Percentiles rank a stretch among this genome's conserved stretches.
phyloP scores from a whole-genome alignment of 2,329 filamentous ascomycete species.

The Phyllosticta citriasiana region DNA sequence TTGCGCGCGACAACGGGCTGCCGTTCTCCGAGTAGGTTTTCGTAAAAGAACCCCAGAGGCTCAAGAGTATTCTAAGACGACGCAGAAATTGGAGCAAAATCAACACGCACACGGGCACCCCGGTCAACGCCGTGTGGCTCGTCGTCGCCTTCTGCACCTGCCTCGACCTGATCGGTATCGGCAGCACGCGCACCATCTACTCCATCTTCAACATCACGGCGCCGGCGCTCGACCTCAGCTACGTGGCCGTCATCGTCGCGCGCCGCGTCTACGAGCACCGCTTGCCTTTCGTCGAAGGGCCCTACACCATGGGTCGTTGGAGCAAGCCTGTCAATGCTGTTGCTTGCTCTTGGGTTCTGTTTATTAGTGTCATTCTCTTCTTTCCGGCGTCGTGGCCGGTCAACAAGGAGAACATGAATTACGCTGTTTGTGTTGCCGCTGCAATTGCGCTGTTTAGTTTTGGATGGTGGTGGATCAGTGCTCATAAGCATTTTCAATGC shows the following conservation, averaged over 20 bases:
- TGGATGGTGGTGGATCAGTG: constrained; percentile 35
- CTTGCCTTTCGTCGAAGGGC: constrained; percentile 47
- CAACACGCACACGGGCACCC: constrained; percentile 46
- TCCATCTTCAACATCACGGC: constrained; percentile 40
- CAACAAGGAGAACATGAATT: constrained; percentile 38
- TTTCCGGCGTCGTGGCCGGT: constrained; percentile 37
- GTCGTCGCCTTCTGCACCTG: constrained; percentile 48
- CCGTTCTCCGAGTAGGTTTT: constrained; percentile 46
- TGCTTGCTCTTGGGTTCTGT: constrained; percentile 51
- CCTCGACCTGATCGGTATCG: constrained; percentile 44
- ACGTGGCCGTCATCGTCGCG: constrained; percentile 52
- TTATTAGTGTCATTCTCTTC: constrained; percentile 53
- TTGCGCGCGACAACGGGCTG: constrained; percentile 50
- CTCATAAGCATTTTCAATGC: constrained; percentile 23
- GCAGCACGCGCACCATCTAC: constrained; percentile 40
- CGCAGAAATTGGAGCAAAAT: constrained; percentile 42
- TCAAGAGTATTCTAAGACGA: background rate
- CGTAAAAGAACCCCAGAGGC: background rate
- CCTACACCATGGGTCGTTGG: constrained; percentile 48
- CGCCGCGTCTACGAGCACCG: constrained; percentile 40
- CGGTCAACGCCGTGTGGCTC: constrained; percentile 54
- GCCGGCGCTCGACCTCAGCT: constrained; percentile 41
- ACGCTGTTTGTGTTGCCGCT: constrained; percentile 35
- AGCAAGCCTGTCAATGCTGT: constrained; percentile 45
- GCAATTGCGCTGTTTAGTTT: constrained; percentile 41